A percentile compares a stretch with the other conserved stretches of the same genome.
phyloP scores from a whole-genome alignment of 495 filamentous ascomycete genomes.

The Pseudoneurospora amorphoporcata region DNA sequence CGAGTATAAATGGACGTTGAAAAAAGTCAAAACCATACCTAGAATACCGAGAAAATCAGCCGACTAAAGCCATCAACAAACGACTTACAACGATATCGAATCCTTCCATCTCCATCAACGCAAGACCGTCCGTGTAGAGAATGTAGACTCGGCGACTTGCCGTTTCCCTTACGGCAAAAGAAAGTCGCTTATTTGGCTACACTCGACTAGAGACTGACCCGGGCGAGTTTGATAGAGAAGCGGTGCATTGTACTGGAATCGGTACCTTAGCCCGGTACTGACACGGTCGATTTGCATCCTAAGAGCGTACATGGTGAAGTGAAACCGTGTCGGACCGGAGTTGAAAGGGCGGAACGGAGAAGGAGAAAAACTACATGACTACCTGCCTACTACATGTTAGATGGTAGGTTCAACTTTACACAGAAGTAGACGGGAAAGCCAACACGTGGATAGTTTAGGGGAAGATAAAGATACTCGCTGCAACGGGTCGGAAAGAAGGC shows the following conservation, averaged over 20 bases:
- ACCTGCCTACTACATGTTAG: neutral
- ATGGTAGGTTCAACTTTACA: neutral
- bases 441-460: neutral
- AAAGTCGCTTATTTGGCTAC: neutral
- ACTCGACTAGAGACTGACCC: neutral
- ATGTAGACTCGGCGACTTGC: neutral
- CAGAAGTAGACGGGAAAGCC: neutral
- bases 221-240: neutral
- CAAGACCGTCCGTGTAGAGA: neutral
- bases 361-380: neutral
- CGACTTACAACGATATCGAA: neutral
- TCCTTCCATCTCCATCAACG: neutral
- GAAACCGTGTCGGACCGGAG: neutral
- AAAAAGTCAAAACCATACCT: neutral
- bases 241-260: neutral
- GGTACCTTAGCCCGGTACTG: neutral
- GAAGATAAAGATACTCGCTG: neutral
- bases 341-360: neutral
- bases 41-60: neutral
- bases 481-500: neutral
- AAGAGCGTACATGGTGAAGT: neutral
- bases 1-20: neutral
- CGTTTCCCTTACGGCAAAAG: neutral
- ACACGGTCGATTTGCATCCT: neutral
- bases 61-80: neutral